Conservation (phyloP, 2,329 filamentous ascomycete species). For the Stemphylium beticola region DNA sequence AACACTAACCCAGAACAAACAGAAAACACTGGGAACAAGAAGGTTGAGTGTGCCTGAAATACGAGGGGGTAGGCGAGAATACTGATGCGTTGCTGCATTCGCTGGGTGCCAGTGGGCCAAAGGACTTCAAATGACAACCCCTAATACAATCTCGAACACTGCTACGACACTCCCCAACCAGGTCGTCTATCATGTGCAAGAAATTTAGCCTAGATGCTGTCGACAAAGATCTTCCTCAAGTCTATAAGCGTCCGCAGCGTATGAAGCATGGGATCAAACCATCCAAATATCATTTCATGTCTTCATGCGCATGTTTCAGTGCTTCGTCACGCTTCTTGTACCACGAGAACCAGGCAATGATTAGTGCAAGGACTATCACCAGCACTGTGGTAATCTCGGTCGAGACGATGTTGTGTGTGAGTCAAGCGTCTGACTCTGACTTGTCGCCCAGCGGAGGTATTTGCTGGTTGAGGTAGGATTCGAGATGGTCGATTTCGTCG, state of each 20-base stretch:
- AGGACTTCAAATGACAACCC: too few relatives aligned
- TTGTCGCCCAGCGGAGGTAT: conserved; percentile 57
- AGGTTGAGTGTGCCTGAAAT: too few relatives aligned
- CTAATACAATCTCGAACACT: too few relatives aligned
- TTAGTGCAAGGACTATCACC: conserved; percentile 31
- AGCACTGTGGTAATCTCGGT: conserved; percentile 28
- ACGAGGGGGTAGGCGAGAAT: too few relatives aligned
- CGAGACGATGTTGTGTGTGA: conserved; percentile 15
- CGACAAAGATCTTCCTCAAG: not conserved
- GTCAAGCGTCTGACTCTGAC: conserved; percentile 42
- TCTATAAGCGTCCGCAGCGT: not conserved
- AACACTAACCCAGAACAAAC: not conserved
- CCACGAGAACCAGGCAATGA: conserved; percentile 36
- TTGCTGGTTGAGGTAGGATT: conserved; percentile 63
- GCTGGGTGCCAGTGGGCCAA: not conserved
- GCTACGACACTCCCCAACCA: not conserved
- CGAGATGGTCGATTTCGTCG: conserved; percentile 82
- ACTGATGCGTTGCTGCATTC: not conserved
- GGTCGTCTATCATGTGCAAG: not conserved
- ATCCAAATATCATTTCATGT: not conserved
- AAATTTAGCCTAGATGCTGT: too few relatives aligned
- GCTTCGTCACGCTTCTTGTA: conserved; percentile 23
- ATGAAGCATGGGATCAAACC: not conserved
- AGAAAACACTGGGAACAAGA: not conserved
- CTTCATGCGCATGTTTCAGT: not conserved